Conservation (phyloP, 1,284 basidiomycete genomes). For the Cryptococcus maquisensis region DNA sequence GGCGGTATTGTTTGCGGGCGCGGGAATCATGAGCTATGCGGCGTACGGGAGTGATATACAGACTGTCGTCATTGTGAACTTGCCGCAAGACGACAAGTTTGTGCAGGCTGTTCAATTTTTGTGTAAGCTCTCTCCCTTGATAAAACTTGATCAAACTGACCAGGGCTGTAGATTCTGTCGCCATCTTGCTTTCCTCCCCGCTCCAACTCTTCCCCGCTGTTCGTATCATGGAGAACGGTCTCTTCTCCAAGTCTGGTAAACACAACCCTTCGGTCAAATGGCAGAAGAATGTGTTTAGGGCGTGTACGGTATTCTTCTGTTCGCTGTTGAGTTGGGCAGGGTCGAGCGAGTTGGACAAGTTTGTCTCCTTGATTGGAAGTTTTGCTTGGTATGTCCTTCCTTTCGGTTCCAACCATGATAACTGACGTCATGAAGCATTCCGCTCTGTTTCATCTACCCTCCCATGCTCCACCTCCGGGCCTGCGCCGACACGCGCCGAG, state of each 20-base stretch:
- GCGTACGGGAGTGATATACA: slow-evolving; percentile 85
- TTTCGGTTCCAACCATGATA: not conserved
- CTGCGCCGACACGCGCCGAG: slow-evolving; percentile 66
- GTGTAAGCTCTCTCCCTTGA: slow-evolving; percentile 50
- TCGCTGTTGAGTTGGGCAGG: slow-evolving; percentile 76
- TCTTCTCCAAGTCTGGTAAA: slow-evolving; percentile 83
- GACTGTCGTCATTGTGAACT: slow-evolving; percentile 92
- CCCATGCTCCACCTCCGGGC: slow-evolving; percentile 90
- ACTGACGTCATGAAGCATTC: slow-evolving; percentile 59
- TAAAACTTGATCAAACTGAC: slow-evolving; percentile 14
- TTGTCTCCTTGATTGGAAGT: slow-evolving; percentile 88
- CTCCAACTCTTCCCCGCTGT: slow-evolving; percentile 97
- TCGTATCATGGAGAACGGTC: slow-evolving; percentile 91
- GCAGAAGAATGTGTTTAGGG: slow-evolving; percentile 90
- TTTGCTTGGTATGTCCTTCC: slow-evolving; percentile 77
- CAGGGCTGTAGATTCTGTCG: slow-evolving; percentile 57
- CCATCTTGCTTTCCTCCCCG: slow-evolving; percentile 89
- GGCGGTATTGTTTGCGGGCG: slow-evolving; percentile 77
- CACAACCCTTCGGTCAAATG: slow-evolving; percentile 56
- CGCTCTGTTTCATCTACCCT: slow-evolving; percentile 90
- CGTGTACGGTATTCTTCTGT: slow-evolving; percentile 68
- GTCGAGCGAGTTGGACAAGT: slow-evolving; percentile 90
- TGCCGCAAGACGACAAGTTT: slow-evolving; percentile 77
- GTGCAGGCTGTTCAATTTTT: slow-evolving; percentile 83
- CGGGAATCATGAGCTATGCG: slow-evolving; percentile 82